Evolutionary conservation across 768 basidiomycete genomes (phyloP).

Genomic region (Pulveroboletus ravenelii): DNA sequence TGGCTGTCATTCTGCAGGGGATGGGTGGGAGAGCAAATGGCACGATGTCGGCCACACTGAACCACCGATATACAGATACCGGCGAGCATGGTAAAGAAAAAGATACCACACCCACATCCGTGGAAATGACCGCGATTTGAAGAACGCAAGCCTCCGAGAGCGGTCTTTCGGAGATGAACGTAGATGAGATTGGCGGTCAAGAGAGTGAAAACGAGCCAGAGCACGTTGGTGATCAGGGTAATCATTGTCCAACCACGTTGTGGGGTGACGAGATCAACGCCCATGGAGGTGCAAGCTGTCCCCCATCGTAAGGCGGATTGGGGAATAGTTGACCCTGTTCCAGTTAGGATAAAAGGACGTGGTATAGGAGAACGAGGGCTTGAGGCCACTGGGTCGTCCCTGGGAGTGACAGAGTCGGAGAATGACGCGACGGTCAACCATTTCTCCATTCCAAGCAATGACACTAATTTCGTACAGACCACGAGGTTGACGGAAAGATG

Average conservation of each 20-base stretch:
- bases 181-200: background rate
- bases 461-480: too few species aligned
- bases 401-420: background rate
- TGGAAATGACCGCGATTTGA: background rate
- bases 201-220: background rate
- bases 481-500: too few species aligned
- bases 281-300: background rate
- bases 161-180: background rate
- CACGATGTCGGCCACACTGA: slow-evolving; percentile 8
- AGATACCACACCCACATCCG: slow-evolving; percentile 52
- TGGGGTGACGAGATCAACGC: background rate
- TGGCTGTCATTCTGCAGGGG: slow-evolving; percentile 22
- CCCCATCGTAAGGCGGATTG: background rate
- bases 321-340: background rate
- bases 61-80: slow-evolving; percentile 50
- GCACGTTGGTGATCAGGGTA: background rate
- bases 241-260: background rate
- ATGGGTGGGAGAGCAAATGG: slow-evolving; percentile 38
- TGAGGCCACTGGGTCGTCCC: background rate
- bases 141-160: background rate
- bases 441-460: too few species aligned
- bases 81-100: slow-evolving; percentile 45
- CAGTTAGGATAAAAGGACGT: too few species aligned
- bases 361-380: too few species aligned
- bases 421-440: background rate